Percentiles rank a stretch among this genome's conserved stretches.
phyloP scores from a whole-genome alignment of 768 basidiomycete genomes.

The Lactarius evosmus region DNA sequence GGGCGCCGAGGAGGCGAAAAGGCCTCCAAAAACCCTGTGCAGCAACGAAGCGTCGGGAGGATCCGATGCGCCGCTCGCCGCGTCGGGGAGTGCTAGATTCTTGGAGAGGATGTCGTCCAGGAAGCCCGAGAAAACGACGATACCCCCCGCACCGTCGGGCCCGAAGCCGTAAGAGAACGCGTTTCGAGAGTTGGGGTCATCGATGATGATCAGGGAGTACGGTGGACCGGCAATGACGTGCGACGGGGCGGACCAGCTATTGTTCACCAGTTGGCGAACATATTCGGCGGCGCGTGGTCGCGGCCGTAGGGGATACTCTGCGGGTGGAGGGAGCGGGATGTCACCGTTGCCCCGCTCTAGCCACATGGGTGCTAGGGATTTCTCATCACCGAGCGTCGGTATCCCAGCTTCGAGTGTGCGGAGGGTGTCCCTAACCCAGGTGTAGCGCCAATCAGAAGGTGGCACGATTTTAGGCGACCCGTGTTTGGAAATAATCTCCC shows the following conservation, averaged over 20 bases:
- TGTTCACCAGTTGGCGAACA: conserved; percentile 52
- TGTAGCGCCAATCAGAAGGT: conserved; percentile 81
- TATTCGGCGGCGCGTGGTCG: conserved; percentile 75
- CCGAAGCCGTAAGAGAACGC: conserved; percentile 97
- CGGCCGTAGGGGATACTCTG: conserved; percentile 77
- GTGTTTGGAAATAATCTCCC: conserved; percentile 68
- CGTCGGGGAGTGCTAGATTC: conserved; percentile 38
- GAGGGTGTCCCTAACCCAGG: conserved; percentile 81
- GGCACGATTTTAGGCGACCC: conserved; percentile 61
- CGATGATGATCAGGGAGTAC: conserved; percentile 86
- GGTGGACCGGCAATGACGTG: conserved; percentile 76
- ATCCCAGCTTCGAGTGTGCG: conserved; percentile 73
- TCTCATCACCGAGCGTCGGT: conserved; percentile 61
- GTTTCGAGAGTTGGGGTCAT: conserved; percentile 78
- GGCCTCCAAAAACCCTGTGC: conserved; percentile 46
- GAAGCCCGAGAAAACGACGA: conserved; percentile 94
- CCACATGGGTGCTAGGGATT: conserved; percentile 56
- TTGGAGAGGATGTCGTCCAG: conserved; percentile 74
- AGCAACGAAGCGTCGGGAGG: conserved; percentile 42
- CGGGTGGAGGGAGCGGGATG: conserved; percentile 73
- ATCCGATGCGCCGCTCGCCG: conserved; percentile 13
- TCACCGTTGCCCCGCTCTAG: conserved; percentile 46
- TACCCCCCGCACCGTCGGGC: conserved; percentile 84
- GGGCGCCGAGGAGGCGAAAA: conserved; percentile 38
- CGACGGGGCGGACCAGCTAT: conserved; percentile 37